Percentiles rank a stretch among this genome's conserved stretches.
Evolutionary conservation across 2,329 filamentous ascomycete species (phyloP).

Genomic region (Trichoderma oligosporum): DNA sequence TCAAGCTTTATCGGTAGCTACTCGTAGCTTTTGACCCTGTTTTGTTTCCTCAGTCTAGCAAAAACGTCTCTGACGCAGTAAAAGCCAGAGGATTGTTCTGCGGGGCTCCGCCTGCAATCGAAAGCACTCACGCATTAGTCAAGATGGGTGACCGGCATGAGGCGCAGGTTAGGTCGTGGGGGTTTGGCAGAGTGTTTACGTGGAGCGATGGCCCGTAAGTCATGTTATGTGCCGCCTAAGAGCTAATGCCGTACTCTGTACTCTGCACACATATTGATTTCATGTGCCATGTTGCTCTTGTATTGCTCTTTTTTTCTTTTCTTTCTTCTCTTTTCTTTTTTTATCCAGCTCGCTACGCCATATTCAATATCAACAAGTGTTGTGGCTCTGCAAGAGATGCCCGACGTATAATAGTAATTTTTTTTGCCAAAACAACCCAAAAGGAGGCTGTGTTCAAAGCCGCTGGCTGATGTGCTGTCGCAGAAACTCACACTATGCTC

Average conservation of each 20-base stretch:
- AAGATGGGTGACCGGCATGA: slow-evolving; percentile 41
- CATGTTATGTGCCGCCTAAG: not conserved
- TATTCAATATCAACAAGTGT: not conserved
- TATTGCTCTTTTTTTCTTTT: not conserved
- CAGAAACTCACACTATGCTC: slow-evolving; percentile 65
- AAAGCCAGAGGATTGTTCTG: not conserved
- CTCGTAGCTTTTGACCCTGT: too few relatives aligned
- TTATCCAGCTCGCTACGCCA: not conserved
- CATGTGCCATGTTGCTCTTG: too few relatives aligned
- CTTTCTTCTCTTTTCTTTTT: not conserved
- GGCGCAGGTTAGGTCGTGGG: slow-evolving; percentile 63
- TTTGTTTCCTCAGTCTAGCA: not conserved
- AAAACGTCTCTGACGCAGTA: not conserved
- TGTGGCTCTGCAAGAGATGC: not conserved
- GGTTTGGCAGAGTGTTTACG: slow-evolving; percentile 65
- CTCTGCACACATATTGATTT: too few relatives aligned
- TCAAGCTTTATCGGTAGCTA: too few relatives aligned
- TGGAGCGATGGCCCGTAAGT: slow-evolving; percentile 67
- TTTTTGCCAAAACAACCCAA: not conserved
- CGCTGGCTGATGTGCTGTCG: not conserved
- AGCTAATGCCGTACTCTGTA: too few relatives aligned
- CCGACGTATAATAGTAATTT: too few relatives aligned
- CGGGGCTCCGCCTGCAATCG: slow-evolving; percentile 8
- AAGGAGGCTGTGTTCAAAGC: slow-evolving; percentile 4
- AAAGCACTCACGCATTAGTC: not conserved